Conservation (phyloP, 2,329 filamentous ascomycete species). For the Trichoderma koningiopsis region DNA sequence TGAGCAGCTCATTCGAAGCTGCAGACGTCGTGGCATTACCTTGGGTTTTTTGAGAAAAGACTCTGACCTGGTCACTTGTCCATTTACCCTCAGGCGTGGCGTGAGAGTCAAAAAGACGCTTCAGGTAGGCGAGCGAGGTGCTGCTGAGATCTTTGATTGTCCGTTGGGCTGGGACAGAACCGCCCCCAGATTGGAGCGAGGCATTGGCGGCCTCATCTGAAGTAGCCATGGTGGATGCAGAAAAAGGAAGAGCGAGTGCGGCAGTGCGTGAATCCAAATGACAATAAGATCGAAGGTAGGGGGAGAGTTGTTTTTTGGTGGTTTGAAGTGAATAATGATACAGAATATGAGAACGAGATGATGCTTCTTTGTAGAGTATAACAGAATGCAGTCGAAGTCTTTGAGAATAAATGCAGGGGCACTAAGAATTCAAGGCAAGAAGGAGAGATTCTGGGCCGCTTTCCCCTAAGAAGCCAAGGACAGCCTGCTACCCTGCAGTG, state of each 20-base stretch:
- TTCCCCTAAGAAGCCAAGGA: neutral
- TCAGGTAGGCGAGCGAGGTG: constrained; percentile 46
- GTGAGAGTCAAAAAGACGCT: constrained; percentile 50
- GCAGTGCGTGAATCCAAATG: neutral
- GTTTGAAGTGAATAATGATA: neutral
- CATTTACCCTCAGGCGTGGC: constrained; percentile 47
- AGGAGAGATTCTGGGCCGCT: neutral
- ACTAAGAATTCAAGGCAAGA: neutral
- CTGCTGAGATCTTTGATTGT: constrained; percentile 46
- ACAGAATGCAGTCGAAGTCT: neutral
- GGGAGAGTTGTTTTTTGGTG: too few relatives aligned
- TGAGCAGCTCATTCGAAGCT: constrained; percentile 34
- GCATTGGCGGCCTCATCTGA: neutral
- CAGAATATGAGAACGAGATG: neutral
- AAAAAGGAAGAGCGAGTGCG: neutral
- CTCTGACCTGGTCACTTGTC: constrained; percentile 47
- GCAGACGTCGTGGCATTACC: constrained; percentile 42
- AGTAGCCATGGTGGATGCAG: constrained; percentile 11
- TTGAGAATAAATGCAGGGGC: neutral
- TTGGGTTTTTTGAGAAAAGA: constrained; percentile 53
- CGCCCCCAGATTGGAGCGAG: constrained; percentile 50
- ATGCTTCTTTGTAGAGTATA: neutral
- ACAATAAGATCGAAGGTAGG: neutral
- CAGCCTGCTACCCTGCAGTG: neutral
- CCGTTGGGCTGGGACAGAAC: constrained; percentile 46